Evolutionary conservation across 2,329 filamentous ascomycete genomes (phyloP).

Genomic region (Fusarium sp.): DNA sequence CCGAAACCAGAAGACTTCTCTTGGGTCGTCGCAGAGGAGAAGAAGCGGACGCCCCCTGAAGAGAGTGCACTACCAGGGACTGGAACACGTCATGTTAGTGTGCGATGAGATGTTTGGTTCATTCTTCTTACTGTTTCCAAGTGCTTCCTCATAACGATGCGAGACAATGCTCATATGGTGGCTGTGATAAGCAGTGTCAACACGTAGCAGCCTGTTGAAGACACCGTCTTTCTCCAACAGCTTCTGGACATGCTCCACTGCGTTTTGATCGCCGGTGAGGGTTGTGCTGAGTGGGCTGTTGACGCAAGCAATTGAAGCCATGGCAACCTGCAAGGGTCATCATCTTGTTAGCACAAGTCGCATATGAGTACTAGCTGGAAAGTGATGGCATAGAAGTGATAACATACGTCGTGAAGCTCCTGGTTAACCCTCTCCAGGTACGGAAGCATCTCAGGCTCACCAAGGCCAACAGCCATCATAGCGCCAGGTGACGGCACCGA

Average conservation of each 20-base stretch:
- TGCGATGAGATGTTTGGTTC: not conserved
- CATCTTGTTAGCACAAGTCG: not conserved
- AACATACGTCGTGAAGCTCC: not conserved
- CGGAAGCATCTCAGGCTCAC: slow-evolving; percentile 47
- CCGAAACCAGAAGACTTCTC: slow-evolving; percentile 11
- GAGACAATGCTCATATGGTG: slow-evolving; percentile 51
- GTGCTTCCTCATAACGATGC: slow-evolving; percentile 23
- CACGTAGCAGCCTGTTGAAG: slow-evolving; percentile 52
- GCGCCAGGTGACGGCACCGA: slow-evolving; percentile 36
- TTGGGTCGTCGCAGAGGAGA: slow-evolving; percentile 47
- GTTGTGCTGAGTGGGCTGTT: slow-evolving; percentile 56
- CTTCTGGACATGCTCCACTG: slow-evolving; percentile 48
- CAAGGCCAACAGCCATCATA: slow-evolving; percentile 59
- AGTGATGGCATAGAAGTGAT: not conserved
- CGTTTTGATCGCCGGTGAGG: slow-evolving; percentile 51
- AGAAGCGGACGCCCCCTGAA: slow-evolving; percentile 28
- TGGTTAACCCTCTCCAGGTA: slow-evolving; percentile 41
- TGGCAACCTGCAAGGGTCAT: not conserved
- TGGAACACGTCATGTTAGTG: not conserved
- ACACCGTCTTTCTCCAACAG: slow-evolving; percentile 51
- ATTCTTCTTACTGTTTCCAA: not conserved
- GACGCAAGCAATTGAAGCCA: slow-evolving; percentile 52
- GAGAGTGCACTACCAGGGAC: not conserved
- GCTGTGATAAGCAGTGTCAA: slow-evolving; percentile 60
- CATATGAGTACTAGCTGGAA: not conserved